These are phyloP conservation scores for Entomortierella parvispora DNA, from an alignment of 192 early-diverging fungal species.

Conservation along the genomic window DNA sequence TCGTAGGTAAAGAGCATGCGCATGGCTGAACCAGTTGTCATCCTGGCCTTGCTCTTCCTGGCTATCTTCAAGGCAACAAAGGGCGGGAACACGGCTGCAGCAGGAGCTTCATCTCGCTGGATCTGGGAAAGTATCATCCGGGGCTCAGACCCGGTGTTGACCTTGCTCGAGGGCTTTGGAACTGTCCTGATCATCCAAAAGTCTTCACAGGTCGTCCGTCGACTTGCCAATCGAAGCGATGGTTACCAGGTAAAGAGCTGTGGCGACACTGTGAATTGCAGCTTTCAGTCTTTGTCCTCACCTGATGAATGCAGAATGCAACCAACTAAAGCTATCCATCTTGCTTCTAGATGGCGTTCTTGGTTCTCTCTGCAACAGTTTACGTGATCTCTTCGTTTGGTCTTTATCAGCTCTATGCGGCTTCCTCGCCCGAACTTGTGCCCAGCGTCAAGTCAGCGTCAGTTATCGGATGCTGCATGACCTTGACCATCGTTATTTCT, in stretches of 20 bases:
- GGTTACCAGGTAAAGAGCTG: conserved; percentile 50
- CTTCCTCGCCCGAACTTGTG: conserved; percentile 41
- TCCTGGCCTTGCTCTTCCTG: conserved; percentile 22
- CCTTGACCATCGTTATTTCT: conserved; percentile 42
- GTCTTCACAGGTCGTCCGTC: conserved; percentile 40
- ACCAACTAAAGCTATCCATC: neutral
- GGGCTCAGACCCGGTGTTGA: conserved; percentile 43
- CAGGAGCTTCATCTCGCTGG: conserved; percentile 11
- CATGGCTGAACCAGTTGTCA: conserved; percentile 28
- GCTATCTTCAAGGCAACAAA: conserved; percentile 33
- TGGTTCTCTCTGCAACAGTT: conserved; percentile 40
- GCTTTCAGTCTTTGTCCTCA: neutral
- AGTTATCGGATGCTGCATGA: conserved; percentile 51
- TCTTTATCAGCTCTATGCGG: conserved; percentile 44
- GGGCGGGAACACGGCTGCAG: neutral
- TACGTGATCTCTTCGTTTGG: conserved; percentile 43
- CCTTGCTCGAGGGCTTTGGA: conserved; percentile 45
- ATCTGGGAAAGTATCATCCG: conserved; percentile 45
- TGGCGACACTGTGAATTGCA: neutral
- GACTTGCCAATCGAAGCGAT: conserved; percentile 37
- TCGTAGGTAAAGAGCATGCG: conserved; percentile 21
- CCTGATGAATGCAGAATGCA: neutral
- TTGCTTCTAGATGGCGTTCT: conserved; percentile 36
- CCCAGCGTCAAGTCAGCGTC: conserved; percentile 47
- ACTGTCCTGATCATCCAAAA: conserved; percentile 49